These are phyloP conservation scores for Rhizophora mangle DNA, from an alignment of 345 rosid genomes.

Conservation along the genomic window DNA sequence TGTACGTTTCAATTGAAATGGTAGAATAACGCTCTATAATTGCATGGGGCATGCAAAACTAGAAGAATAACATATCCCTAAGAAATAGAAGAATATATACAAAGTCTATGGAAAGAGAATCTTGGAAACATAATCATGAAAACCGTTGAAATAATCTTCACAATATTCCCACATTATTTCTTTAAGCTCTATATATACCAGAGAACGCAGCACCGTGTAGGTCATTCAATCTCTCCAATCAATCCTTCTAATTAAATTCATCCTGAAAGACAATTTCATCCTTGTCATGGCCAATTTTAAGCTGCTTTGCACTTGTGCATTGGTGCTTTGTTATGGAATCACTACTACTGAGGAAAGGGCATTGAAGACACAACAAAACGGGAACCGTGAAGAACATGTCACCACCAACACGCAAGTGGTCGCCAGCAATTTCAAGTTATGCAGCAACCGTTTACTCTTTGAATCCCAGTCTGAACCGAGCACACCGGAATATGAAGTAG, in stretches of 20 bases:
- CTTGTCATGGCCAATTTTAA: conserved; percentile 23
- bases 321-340: conserved; percentile 23
- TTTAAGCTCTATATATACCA: conserved; percentile 32
- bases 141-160: conserved; percentile 3
- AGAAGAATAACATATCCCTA: background rate
- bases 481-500: background rate
- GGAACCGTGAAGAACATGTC: background rate
- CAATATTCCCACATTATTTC: background rate
- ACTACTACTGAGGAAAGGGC: conserved; percentile 23
- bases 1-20: background rate
- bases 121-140: conserved; percentile 32
- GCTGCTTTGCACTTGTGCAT: conserved; percentile 8
- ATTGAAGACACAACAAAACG: conserved; percentile 1
- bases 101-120: conserved; percentile 11
- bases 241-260: background rate
- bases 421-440: background rate
- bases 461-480: background rate
- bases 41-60: conserved; percentile 53
- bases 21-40: background rate
- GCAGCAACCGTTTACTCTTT: conserved; percentile 16
- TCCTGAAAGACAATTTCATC: background rate
- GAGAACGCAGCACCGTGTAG: background rate
- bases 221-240: conserved; percentile 1
- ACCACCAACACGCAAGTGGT: background rate
- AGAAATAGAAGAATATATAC: conserved; percentile 5